Evolutionary conservation across 2,329 filamentous ascomycete genomes (phyloP), one percentile per base, ranked within the genome.

Genomic region (Penicillium hesseltinei): DNA sequence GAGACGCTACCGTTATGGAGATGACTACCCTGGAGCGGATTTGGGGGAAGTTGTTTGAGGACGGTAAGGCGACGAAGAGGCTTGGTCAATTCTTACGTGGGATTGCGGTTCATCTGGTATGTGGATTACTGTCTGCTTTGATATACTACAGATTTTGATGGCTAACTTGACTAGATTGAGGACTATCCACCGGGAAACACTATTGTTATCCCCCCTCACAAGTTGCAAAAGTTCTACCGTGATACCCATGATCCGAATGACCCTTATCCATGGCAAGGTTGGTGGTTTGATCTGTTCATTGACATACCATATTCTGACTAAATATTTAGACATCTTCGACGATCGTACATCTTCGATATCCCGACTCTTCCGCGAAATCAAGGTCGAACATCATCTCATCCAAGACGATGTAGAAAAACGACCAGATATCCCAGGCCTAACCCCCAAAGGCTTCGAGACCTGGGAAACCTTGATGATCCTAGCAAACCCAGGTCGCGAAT

Each of bases 401-500:
- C 87, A 88, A 64, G 72, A 78, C 33, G 74, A 79, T 35, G 67
- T 78, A 2, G 76, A 77, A 21, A 78, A 82, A 33, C 76, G 79
- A 47, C 86, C 88, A 4, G 78, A 79, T 39, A 79, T 88, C 27
- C 88, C 88, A 0, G 84, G 82, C 1, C 75, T 91, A 25, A 91
- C 88, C 0, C 83, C 85, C 0, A 71, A 78, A n/a, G 88, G 88
- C 2, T 91, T 90, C 68, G 81, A 83, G 50, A 79, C 80, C 52
- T 96, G 90, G 87, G 86, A 89, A 77, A 87, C 84, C 1, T 79
- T 84, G 39, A 83, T 90, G 71, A 88, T 93, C 38, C 83, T 86
- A 62, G 89, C 90, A 1, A 86, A 91, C 62, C 92, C 92, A 0
- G 86, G 91, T 40, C 81, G 84, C 46, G 91, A 96, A 72, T 88